Conservation (phyloP, 352 stramenopile genomes). For the Phytophthora citricola region DNA sequence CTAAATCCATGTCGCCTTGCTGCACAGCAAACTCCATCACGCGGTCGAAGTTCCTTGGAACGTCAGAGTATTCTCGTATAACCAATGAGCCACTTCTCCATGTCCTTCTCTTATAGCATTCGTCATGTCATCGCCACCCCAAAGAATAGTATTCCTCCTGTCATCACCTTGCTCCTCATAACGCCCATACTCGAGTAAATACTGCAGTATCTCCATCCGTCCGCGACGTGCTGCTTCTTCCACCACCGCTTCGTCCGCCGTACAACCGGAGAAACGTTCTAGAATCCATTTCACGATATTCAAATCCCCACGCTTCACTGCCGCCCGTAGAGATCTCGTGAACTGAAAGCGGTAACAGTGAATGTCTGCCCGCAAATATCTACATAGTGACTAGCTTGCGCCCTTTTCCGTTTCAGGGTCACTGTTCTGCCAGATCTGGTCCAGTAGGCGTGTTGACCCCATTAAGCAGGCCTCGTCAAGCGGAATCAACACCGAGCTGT, state of each 20-base stretch:
- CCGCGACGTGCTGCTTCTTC: slow-evolving; percentile 18
- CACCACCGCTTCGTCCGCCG: slow-evolving; percentile 16
- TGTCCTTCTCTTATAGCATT: slow-evolving; percentile 13
- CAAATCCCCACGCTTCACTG: slow-evolving; percentile 14
- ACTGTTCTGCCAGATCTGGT: slow-evolving; percentile 28
- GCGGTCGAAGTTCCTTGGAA: slow-evolving; percentile 1
- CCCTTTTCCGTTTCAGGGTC: background rate
- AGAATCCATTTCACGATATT: slow-evolving; percentile 17
- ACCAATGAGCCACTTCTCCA: slow-evolving; percentile 5
- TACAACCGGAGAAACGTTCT: slow-evolving; percentile 15
- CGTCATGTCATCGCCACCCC: slow-evolving; percentile 21
- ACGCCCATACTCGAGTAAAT: slow-evolving; percentile 11
- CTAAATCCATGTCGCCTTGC: background rate
- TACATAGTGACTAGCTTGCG: slow-evolving; percentile 16
- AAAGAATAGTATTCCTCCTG: slow-evolving; percentile 6
- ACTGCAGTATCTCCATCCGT: slow-evolving; percentile 15
- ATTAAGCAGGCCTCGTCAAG: slow-evolving; percentile 14
- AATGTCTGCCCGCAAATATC: slow-evolving; percentile 9
- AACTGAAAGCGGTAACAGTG: slow-evolving; percentile 27
- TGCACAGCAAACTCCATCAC: slow-evolving; percentile 7
- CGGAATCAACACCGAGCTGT: slow-evolving; percentile 16
- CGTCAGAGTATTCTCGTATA: slow-evolving; percentile 19
- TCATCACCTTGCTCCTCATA: background rate
- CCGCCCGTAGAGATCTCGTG: slow-evolving; percentile 4
- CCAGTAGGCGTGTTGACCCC: slow-evolving; percentile 9